These are phyloP conservation scores for Cinnamomum micranthum DNA, from an alignment of 164 flowering plant species.

Conservation along the genomic window DNA sequence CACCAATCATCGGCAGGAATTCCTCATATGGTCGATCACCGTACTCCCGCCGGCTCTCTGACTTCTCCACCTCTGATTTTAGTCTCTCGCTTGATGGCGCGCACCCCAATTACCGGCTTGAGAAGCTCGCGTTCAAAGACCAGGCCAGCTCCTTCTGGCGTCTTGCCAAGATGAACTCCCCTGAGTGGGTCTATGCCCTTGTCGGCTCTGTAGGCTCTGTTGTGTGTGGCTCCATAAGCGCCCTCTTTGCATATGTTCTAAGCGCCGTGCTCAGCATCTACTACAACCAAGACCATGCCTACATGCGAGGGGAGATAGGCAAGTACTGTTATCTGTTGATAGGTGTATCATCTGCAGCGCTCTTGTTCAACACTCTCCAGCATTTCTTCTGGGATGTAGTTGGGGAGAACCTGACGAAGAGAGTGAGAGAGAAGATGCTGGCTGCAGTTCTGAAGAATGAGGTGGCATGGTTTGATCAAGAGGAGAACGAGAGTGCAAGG, in stretches of 20 bases:
- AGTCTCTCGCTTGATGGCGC: slow-evolving; percentile 74
- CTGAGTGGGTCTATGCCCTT: slow-evolving; percentile 86
- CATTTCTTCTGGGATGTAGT: slow-evolving; percentile 95
- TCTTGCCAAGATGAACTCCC: slow-evolving; percentile 92
- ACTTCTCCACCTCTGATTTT: slow-evolving; percentile 95
- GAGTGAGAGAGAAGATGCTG: slow-evolving; percentile 93
- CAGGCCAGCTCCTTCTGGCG: slow-evolving; percentile 97
- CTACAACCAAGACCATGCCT: slow-evolving; percentile 69
- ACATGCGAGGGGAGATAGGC: slow-evolving; percentile 70
- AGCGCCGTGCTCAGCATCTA: slow-evolving; percentile 94
- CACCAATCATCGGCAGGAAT: slow-evolving; percentile 87
- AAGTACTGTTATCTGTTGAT: slow-evolving; percentile 85
- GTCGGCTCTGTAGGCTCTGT: slow-evolving; percentile 90
- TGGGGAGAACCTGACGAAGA: slow-evolving; percentile 87
- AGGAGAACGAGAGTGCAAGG: slow-evolving; percentile 89
- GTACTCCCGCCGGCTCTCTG: slow-evolving; percentile 90
- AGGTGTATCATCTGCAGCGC: slow-evolving; percentile 91
- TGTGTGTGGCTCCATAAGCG: slow-evolving; percentile 81
- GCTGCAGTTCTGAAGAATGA: slow-evolving; percentile 82
- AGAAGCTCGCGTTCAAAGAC: slow-evolving; percentile 86
- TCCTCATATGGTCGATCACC: slow-evolving; percentile 96
- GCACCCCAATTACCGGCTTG: slow-evolving; percentile 60
- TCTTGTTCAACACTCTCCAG: slow-evolving; percentile 83
- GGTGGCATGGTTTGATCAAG: slow-evolving; percentile 95
- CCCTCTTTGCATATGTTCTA: slow-evolving; percentile 88